phyloP scores from a whole-genome alignment of 495 filamentous ascomycete species.

The Lasiosphaeria ovina region DNA sequence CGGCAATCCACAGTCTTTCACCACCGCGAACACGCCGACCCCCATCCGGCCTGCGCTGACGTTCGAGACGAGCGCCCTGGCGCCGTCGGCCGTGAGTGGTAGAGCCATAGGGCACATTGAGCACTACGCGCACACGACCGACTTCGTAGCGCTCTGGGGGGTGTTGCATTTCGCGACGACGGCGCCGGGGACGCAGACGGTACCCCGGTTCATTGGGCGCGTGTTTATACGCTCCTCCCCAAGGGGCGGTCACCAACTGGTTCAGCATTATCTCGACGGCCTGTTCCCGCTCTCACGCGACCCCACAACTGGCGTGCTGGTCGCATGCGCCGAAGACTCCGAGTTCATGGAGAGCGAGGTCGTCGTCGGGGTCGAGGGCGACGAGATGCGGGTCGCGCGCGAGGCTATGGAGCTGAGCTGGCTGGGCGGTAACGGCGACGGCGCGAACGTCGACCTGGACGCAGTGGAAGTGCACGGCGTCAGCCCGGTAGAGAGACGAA shows the following conservation, averaged over 20 bases:
- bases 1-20: background rate
- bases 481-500: slow-evolving; percentile 20
- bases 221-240: slow-evolving; percentile 64
- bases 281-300: slow-evolving; percentile 65
- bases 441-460: slow-evolving; percentile 13
- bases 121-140: slow-evolving; percentile 76
- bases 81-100: slow-evolving; percentile 27
- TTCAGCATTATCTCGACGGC: slow-evolving; percentile 75
- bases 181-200: slow-evolving; percentile 26
- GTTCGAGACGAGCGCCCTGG: slow-evolving; percentile 17
- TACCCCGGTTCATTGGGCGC: slow-evolving; percentile 69
- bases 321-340: slow-evolving; percentile 36
- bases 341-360: slow-evolving; percentile 60
- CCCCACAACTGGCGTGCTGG: slow-evolving; percentile 27
- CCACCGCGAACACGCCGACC: background rate
- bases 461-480: slow-evolving; percentile 34
- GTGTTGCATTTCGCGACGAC: slow-evolving; percentile 64
- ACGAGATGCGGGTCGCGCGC: slow-evolving; percentile 34
- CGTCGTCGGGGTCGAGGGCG: slow-evolving; percentile 36
- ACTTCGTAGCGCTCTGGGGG: slow-evolving; percentile 76
- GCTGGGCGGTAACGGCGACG: slow-evolving; percentile 22
- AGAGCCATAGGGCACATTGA: slow-evolving; percentile 71
- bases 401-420: slow-evolving; percentile 39
- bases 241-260: slow-evolving; percentile 68
- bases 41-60: slow-evolving; percentile 11